phyloP scores from a whole-genome alignment of 345 rosid species.

The Clarkia xantiana region DNA sequence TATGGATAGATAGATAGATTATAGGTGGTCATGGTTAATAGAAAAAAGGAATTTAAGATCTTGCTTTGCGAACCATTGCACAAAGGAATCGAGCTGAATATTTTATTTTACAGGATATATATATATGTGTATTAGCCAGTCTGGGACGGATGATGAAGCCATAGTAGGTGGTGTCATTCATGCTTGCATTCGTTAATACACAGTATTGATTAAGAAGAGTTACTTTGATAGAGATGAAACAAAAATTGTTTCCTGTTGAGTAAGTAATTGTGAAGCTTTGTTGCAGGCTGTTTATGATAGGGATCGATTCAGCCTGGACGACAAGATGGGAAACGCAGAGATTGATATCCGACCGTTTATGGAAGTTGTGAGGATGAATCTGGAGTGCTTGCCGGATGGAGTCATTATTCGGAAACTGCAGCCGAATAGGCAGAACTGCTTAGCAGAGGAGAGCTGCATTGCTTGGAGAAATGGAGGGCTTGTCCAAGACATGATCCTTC shows the following conservation, averaged over 20 bases:
- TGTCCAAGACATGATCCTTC: conserved; percentile 19
- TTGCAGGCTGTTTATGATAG: conserved; percentile 54
- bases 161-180: too few relatives aligned
- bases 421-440: conserved; percentile 21
- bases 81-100: too few relatives aligned
- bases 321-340: conserved; percentile 84
- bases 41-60: too few relatives aligned
- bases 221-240: neutral
- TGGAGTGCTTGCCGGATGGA: conserved; percentile 21
- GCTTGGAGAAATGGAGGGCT: conserved; percentile 11
- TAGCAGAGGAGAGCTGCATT: conserved; percentile 23
- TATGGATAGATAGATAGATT: too few relatives aligned
- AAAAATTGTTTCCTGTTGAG: neutral
- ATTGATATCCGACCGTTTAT: conserved; percentile 33
- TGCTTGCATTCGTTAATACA: too few relatives aligned
- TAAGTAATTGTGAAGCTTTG: neutral
- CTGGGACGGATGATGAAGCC: too few relatives aligned
- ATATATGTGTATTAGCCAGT: too few relatives aligned
- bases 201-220: too few relatives aligned
- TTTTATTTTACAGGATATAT: too few relatives aligned
- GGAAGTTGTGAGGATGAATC: conserved; percentile 30
- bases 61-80: too few relatives aligned
- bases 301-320: conserved; percentile 52
- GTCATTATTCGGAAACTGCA: conserved; percentile 12
- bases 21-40: too few relatives aligned